These are phyloP conservation scores for Microcyclosporella mali DNA, from an alignment of 2,329 filamentous ascomycete species.

Conservation along the genomic window DNA sequence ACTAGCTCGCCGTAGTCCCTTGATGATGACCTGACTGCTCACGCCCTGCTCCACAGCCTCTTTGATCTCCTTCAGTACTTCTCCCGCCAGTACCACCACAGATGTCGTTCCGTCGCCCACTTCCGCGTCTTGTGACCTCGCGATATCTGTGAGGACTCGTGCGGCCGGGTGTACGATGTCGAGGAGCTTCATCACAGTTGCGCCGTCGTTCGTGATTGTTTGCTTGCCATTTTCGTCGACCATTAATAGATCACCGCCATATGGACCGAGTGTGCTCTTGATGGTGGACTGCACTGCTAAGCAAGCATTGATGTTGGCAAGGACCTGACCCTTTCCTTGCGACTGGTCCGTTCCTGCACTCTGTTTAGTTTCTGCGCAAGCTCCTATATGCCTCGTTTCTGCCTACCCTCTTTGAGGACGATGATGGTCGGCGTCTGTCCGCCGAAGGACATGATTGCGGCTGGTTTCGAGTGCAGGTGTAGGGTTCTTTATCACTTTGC, in stretches of 20 bases:
- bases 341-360: conserved; percentile 84
- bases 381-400: conserved; percentile 4
- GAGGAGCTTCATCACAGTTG: conserved; percentile 99
- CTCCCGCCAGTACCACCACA: conserved; percentile 93
- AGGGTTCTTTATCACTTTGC: no score
- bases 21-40: conserved; percentile 95
- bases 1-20: conserved; percentile 82
- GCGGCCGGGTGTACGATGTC: conserved; percentile 98
- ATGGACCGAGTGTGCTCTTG: conserved; percentile 91
- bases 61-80: conserved; percentile 94
- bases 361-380: conserved; percentile 17
- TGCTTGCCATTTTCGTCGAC: conserved; percentile 92
- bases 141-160: conserved; percentile 95
- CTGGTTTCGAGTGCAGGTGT: background rate
- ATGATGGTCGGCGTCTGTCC: conserved; percentile 97
- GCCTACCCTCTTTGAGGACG: conserved; percentile 90
- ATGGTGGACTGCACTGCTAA: conserved; percentile 92
- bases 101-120: conserved; percentile 97
- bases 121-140: conserved; percentile 96
- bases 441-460: conserved; percentile 77
- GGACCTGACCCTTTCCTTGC: conserved; percentile 90
- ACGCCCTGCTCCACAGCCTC: conserved; percentile 95
- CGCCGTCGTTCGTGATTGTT: conserved; percentile 98
- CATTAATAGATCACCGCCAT: conserved; percentile 92
- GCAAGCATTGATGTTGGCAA: conserved; percentile 98